Evolutionary conservation across 192 early-diverging fungal species (phyloP).

Genomic region (Coemansia sp.): DNA sequence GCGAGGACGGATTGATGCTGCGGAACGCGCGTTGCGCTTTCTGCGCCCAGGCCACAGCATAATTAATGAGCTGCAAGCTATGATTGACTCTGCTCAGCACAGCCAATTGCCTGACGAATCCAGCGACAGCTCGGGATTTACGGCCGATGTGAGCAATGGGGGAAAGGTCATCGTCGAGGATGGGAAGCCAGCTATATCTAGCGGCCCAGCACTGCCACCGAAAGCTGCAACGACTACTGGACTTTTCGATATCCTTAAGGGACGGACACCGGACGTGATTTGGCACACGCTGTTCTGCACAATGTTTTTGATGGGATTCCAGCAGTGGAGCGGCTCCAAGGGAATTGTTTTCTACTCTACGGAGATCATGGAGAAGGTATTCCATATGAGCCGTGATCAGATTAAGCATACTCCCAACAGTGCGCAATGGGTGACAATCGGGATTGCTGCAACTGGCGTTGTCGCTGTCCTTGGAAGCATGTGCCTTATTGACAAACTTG

Average conservation of each 20-base stretch:
- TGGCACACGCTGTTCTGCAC: conserved; percentile 58
- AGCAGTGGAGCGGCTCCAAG: conserved; percentile 82
- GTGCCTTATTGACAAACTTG: conserved; percentile 64
- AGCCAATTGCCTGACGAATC: background rate
- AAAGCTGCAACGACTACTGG: conserved; percentile 6
- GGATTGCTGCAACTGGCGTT: conserved; percentile 31
- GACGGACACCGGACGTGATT: conserved; percentile 50
- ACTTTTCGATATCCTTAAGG: conserved; percentile 33
- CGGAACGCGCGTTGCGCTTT: conserved; percentile 44
- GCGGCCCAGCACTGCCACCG: background rate
- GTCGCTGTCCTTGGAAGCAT: conserved; percentile 27
- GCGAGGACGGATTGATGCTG: conserved; percentile 53
- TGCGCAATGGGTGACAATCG: conserved; percentile 46
- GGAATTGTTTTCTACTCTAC: conserved; percentile 81
- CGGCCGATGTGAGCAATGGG: background rate
- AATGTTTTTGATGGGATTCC: conserved; percentile 64
- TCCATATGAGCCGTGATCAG: conserved; percentile 43
- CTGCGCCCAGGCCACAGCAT: conserved; percentile 53
- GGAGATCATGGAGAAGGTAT: conserved; percentile 61
- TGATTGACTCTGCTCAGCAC: conserved; percentile 25
- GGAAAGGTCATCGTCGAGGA: background rate
- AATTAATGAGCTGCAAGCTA: conserved; percentile 54
- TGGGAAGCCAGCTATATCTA: background rate
- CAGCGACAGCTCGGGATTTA: conserved; percentile 5
- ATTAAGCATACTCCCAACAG: conserved; percentile 35